Base-by-base conservation (phyloP, 768 basidiomycete genomes). In the Lentinula raphanica region DNA sequence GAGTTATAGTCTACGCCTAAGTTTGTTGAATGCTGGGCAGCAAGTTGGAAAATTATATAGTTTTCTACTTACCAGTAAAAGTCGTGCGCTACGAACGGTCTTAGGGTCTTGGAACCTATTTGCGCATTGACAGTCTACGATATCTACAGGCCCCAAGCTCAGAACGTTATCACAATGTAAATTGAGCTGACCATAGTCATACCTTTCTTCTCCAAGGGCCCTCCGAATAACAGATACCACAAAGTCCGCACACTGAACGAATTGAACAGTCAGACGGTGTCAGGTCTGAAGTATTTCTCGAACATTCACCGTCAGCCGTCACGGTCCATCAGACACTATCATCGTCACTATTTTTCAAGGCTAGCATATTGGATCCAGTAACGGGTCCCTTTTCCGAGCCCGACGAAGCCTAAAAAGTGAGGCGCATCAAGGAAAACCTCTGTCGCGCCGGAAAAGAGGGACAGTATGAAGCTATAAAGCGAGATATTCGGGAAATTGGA, bases 241-340 rank as follows among this genome's bases (percentile, higher is more conserved):
- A 48, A 48, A 48, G 46, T 48, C 46, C n/a, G 17, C 27, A 48
- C 13, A 28, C 6, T n/a, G 46, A 48, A 28, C n/a, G n/a, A n/a
- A n/a, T n/a, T n/a, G n/a, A n/a, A n/a, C n/a, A n/a, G n/a, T n/a
- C n/a, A n/a, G 46, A 15, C 9, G 13, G 15, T 27, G 27, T 29
- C 46, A 28, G 17, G 27, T 48, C n/a, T 28, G 15, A 15, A 48
- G 46, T 21, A 13, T 31, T 50, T 50, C 49, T 50, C 49, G 29
- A 31, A 50, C 36, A 11, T 50, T 50, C 49, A 50, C 49, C 49
- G 49, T 50, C 49, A 50, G 28, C 49, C 49, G 32, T 35, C 32
- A n/a, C n/a, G n/a, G 48, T 49, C 48, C 48, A 49, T 49, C 48
- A 32, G 5, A 15, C 21, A 9, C 8, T 23, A 46, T 8, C n/a